Evolutionary conservation across 192 early-diverging fungal species (phyloP), one percentile per base, ranked within the genome.

Genomic region (Umbelopsis sp.): DNA sequence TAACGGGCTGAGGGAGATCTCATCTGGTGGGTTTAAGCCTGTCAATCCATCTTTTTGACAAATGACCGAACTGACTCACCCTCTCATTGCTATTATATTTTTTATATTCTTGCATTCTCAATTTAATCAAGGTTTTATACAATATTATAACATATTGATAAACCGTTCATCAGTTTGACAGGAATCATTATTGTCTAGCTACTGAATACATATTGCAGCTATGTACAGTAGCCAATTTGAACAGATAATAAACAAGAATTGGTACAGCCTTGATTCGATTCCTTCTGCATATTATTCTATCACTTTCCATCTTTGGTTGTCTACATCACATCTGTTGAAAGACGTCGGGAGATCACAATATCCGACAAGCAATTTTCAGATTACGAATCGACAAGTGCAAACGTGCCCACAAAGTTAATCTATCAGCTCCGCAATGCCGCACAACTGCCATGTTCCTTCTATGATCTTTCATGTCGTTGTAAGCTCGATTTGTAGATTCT

Each of bases 41-140:
- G 55, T 61, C 55, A 61, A 61, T 61, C 55, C 27, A 61, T 61
- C 55, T 61, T 61, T 61, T 61, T 61, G 55, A 61, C 55, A 61
- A 61, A 61, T 30, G 7, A n/a, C 16, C 27, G 27, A 30, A 61
- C 55, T 61, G 55, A 61, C 55, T 61, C 55, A 61, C 55, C 25
- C 55, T 18, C 30, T 18, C 30, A 13, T 30, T 33, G 33, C 18
- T 30, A 35, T 30, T 16, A 13, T 16, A 35, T 18, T 33, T 30
- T 12, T 37, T 18, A 35, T 33, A n/a, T 35, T 16, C 55, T 10
- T 61, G 16, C 12, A 25, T 49, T 21, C 48, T 49, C 9, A 6
- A 49, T 1, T 13, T 21, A 49, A 20, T 49, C 12, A 49, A 49
- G 1, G 0, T 49, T 5, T 20, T 20, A 16, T 16, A 20, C 9